Conservation (phyloP, 768 basidiomycete species). For the Collybiopsis luxurians region DNA sequence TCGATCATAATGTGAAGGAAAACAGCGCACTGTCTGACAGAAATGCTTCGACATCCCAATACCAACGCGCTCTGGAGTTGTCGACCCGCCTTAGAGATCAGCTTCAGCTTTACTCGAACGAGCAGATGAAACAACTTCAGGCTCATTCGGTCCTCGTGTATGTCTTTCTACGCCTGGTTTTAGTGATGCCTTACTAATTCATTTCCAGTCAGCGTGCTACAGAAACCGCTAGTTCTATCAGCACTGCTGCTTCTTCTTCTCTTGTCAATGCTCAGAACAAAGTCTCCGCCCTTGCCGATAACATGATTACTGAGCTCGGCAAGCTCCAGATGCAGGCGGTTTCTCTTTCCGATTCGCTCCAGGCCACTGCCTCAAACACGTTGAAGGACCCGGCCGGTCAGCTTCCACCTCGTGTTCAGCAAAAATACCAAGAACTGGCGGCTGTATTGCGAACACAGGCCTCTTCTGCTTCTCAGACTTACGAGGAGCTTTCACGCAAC, state of each 20-base stretch:
- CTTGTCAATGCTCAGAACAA: constrained; percentile 51
- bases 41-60: constrained; percentile 63
- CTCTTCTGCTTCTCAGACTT: constrained; percentile 25
- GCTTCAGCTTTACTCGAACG: constrained; percentile 61
- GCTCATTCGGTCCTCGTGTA: constrained; percentile 65
- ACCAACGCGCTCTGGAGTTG: constrained; percentile 69
- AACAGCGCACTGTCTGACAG: constrained; percentile 44
- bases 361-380: constrained; percentile 23
- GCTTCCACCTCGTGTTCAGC: constrained; percentile 58
- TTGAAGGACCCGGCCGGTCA: constrained; percentile 36
- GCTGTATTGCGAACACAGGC: neutral
- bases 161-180: constrained; percentile 20
- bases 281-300: constrained; percentile 60
- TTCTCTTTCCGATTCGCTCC: constrained; percentile 43
- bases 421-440: constrained; percentile 16
- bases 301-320: constrained; percentile 64
- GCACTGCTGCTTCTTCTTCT: constrained; percentile 55
- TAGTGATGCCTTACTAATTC: neutral
- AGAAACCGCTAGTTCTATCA: constrained; percentile 64
- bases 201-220: constrained; percentile 60
- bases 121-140: constrained; percentile 70
- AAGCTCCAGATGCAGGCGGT: constrained; percentile 61
- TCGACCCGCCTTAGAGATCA: constrained; percentile 63
- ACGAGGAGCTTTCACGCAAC: constrained; percentile 45
- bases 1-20: constrained; percentile 37